Evolutionary conservation across 495 filamentous ascomycete genomes (phyloP).

Genomic region (Podospora conica): DNA sequence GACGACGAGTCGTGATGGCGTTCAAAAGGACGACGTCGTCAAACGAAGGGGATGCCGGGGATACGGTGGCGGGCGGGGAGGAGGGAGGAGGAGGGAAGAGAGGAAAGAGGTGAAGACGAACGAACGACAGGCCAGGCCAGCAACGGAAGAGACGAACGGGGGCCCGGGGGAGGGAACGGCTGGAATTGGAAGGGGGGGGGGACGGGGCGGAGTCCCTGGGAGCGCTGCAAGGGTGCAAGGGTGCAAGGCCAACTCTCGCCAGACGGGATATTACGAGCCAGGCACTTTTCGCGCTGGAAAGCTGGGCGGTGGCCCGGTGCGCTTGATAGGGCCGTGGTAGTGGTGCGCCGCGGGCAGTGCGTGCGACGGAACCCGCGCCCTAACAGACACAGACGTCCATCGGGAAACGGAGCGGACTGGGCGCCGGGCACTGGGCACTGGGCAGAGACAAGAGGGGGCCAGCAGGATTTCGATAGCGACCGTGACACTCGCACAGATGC

Average conservation of each 20-base stretch:
- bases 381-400: neutral
- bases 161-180: constrained; percentile 11
- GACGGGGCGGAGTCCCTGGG: constrained; percentile 14
- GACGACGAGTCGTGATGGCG: constrained; percentile 27
- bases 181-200: constrained; percentile 24
- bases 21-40: constrained; percentile 29
- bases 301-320: neutral
- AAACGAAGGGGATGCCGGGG: constrained; percentile 19
- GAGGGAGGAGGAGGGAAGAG: constrained; percentile 16
- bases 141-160: neutral
- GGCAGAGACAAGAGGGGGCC: neutral
- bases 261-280: constrained; percentile 28
- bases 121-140: constrained; percentile 10
- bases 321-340: constrained; percentile 8
- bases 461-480: neutral
- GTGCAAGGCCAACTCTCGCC: constrained; percentile 16
- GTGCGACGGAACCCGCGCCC: constrained; percentile 2
- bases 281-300: constrained; percentile 9
- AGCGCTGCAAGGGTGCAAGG: constrained; percentile 18
- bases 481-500: constrained; percentile 12
- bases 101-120: constrained; percentile 22
- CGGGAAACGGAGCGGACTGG: neutral
- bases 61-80: constrained; percentile 20
- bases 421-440: neutral
- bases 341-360: neutral